Base-by-base conservation (phyloP, 148 eudicot species). In the Amaranthus palmeri region DNA sequence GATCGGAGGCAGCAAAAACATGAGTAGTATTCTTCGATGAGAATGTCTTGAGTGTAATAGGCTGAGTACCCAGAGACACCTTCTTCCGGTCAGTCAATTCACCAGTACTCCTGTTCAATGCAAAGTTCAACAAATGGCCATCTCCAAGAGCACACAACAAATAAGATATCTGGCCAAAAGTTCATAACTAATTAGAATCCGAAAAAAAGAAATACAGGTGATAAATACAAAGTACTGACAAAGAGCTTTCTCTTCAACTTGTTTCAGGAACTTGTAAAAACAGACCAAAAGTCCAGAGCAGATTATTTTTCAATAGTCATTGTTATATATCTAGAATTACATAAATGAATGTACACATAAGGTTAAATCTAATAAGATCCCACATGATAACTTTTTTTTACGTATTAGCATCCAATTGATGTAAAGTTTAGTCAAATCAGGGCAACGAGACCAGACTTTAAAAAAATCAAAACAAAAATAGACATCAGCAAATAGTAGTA, bases 1-100 rank as follows among this genome's bases (percentile, higher is more conserved):
- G 86, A 81, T 95, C 98, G 42, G 98, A 95, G 54, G 98, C 96
- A 72, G 98, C 98, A 83, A 95, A 95, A n/a, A 95, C 98, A 72
- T 95, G 98, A 48, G 91, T 89, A 2, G 96, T 77, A 87, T 85
- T 91, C 82, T 95, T 95, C 12, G 98, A 95, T 65, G 97, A 86
- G 75, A 95, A 95, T 45, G 98, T 95, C 52, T 93, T 79, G 11
- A 95, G 96, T 12, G 93, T 86, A 49, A 95, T 95, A 36, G 96
- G 97, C 51, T 95, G 98, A 70, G 98, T 91, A 61, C 97, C 97
- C 72, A 95, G 85, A 52, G 98, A 95, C 54, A 91, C 96, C 81
- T 95, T 95, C 71, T 91, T 95, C 79, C 97, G 78, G 79, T 95
- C 97, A 40, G 93, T 73, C 61, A 95, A 80, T 74, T 87, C 89